Evolutionary conservation across 164 flowering plant genomes (phyloP), one percentile per base, ranked within the genome.

Genomic region (Amborella trichopoda): DNA sequence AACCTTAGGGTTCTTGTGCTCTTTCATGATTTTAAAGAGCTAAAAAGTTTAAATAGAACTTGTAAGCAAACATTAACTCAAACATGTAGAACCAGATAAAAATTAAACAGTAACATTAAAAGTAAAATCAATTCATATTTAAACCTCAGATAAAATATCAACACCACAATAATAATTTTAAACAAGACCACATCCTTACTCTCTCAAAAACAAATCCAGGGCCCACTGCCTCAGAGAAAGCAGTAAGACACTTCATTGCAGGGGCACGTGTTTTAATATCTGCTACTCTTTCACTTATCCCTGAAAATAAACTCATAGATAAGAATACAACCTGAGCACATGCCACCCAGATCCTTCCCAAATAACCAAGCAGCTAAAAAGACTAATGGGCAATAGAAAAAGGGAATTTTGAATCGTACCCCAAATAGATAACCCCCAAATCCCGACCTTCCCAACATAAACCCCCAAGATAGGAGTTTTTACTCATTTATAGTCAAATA

Each of bases 1-100:
- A 65, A 93, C 99, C 77, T 93, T 93, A 1, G 99, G 99, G 56
- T 93, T 93, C 80, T 88, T 93, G 74, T 93, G 99, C 72, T 88
- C 95, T 69, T 88, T 93, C 94, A 85, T 83, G 49, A 88, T 85
- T 69, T 82, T 88, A 69, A 71, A 88, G 13, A 88, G 72, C 99
- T 88, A 65, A 33, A 71, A 52, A 12, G 38, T 30, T n/a, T n/a
- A n/a, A n/a, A n/a, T n/a, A n/a, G n/a, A n/a, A n/a, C n/a, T n/a
- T n/a, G n/a, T n/a, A n/a, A n/a, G n/a, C n/a, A n/a, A n/a, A n/a
- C n/a, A n/a, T n/a, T n/a, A n/a, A n/a, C n/a, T n/a, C n/a, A n/a
- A n/a, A n/a, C n/a, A n/a, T n/a, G 51, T 9, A 52, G 34, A 48
- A 51, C 22, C 9, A 1, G 20, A 13, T 4, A 23, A 0, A 20